phyloP scores from a whole-genome alignment of 768 basidiomycete genomes.

The Sutorius australiensis region DNA sequence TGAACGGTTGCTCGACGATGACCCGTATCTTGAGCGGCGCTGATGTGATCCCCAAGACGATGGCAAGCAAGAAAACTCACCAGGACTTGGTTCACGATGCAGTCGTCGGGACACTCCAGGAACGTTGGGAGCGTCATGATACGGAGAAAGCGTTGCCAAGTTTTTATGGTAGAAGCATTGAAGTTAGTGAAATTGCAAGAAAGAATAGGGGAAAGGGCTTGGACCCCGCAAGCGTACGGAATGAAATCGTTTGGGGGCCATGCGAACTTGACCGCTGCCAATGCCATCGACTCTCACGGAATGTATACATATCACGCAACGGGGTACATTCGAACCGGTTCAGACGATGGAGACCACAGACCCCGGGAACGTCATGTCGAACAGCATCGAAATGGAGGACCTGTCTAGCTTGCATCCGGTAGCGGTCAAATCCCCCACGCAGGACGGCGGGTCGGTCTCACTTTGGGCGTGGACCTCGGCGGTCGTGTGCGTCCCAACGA shows the following conservation, averaged over 20 bases:
- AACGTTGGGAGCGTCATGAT: slow-evolving; percentile 30
- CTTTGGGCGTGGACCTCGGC: slow-evolving; percentile 41
- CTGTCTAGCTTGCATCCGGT: slow-evolving; percentile 20
- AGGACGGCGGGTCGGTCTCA: slow-evolving; percentile 27
- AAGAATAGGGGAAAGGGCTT: too few relatives aligned
- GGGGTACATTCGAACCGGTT: too few relatives aligned
- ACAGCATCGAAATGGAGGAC: slow-evolving; percentile 39
- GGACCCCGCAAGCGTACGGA: too few relatives aligned
- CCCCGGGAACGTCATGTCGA: slow-evolving; percentile 25
- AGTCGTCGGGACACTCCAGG: slow-evolving; percentile 34
- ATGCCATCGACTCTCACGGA: too few relatives aligned
- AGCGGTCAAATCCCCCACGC: slow-evolving; percentile 11
- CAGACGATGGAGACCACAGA: too few relatives aligned
- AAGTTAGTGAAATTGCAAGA: too few relatives aligned
- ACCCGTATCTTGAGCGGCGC: slow-evolving; percentile 34
- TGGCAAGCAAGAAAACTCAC: slow-evolving; percentile 18
- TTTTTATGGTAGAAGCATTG: too few relatives aligned
- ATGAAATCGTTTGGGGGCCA: too few relatives aligned
- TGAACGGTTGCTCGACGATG: slow-evolving; percentile 28
- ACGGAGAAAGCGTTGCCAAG: slow-evolving; percentile 38
- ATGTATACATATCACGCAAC: too few relatives aligned
- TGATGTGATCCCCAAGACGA: neutral
- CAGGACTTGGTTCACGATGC: slow-evolving; percentile 38
- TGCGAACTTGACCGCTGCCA: too few relatives aligned
- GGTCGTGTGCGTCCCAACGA: slow-evolving; percentile 22